Conservation (phyloP, 371 early-diverging fungal species). For the Basidiobolus meristosporus region DNA sequence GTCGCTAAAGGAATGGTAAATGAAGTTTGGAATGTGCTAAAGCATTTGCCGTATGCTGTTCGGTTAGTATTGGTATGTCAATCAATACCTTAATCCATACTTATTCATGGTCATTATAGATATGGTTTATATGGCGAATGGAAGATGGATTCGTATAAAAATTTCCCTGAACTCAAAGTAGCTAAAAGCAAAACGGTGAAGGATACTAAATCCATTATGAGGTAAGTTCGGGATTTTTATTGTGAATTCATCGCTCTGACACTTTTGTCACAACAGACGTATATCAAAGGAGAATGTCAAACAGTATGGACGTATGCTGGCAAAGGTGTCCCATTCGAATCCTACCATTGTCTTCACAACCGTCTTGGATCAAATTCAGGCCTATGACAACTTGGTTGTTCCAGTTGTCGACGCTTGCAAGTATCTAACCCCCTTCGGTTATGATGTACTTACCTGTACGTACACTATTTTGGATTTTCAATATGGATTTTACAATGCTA, state of each 20-base stretch:
- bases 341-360: constrained; percentile 59
- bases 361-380: constrained; percentile 58
- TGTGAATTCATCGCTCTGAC: not conserved
- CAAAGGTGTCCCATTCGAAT: constrained; percentile 61
- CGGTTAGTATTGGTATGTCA: constrained; percentile 13
- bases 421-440: constrained; percentile 64
- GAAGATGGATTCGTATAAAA: constrained; percentile 34
- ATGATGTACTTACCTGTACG: constrained; percentile 59
- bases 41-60: constrained; percentile 31
- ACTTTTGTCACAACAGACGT: constrained; percentile 11
- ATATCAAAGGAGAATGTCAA: constrained; percentile 66
- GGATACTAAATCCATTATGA: constrained; percentile 40
- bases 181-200: constrained; percentile 19
- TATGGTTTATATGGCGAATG: constrained; percentile 67
- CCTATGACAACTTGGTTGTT: constrained; percentile 69
- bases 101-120: constrained; percentile 2
- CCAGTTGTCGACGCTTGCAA: constrained; percentile 71
- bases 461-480: not conserved
- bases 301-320: constrained; percentile 62
- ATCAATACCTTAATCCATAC: not conserved
- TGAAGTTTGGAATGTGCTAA: constrained; percentile 62
- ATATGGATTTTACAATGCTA: not conserved
- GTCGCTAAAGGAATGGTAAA: constrained; percentile 18
- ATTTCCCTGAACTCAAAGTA: constrained; percentile 1
- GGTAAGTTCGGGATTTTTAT: constrained; percentile 7